These are phyloP conservation scores for Claviceps digitariae DNA, from an alignment of 2,329 filamentous ascomycete genomes.

Conservation along the genomic window DNA sequence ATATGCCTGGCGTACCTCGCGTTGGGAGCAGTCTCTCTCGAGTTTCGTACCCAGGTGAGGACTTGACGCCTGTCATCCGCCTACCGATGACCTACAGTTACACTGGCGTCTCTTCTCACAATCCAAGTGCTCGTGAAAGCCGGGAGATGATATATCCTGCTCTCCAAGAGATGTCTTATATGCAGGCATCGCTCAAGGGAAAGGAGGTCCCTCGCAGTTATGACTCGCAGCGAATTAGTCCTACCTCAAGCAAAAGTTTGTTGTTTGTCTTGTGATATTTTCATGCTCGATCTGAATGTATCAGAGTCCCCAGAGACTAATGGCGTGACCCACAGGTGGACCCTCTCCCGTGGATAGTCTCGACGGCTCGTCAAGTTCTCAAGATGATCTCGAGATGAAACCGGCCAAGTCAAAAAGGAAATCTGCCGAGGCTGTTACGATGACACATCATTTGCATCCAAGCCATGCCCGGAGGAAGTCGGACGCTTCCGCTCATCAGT, in stretches of 20 bases:
- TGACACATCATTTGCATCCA: slow-evolving; percentile 13
- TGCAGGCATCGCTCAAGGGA: slow-evolving; percentile 24
- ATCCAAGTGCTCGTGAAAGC: slow-evolving; percentile 12
- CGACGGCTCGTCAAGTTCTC: slow-evolving; percentile 23
- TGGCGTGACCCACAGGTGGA: slow-evolving; percentile 1
- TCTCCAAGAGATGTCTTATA: slow-evolving; percentile 12
- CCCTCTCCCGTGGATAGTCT: slow-evolving; percentile 19
- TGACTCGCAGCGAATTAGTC: slow-evolving; percentile 21
- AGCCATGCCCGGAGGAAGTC: slow-evolving; percentile 17
- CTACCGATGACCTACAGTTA: slow-evolving; percentile 31
- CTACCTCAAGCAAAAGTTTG: slow-evolving; percentile 24
- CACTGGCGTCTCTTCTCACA: slow-evolving; percentile 22
- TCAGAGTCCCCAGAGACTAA: not conserved
- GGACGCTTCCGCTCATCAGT: slow-evolving; percentile 15
- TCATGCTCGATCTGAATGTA: not conserved
- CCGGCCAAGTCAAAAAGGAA: slow-evolving; percentile 8
- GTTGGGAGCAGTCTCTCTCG: slow-evolving; percentile 32
- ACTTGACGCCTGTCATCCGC: slow-evolving; percentile 24
- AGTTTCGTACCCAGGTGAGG: slow-evolving; percentile 31
- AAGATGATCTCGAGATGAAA: slow-evolving; percentile 27
- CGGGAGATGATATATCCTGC: slow-evolving; percentile 20
- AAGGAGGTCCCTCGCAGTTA: slow-evolving; percentile 26
- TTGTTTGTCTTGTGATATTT: slow-evolving; percentile 8
- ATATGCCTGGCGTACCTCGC: slow-evolving; percentile 28
- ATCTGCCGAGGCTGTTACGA: slow-evolving; percentile 1